These are phyloP conservation scores for Wickerhamomyces sydowiorum DNA, from an alignment of 805 yeast species.

Conservation along the genomic window DNA sequence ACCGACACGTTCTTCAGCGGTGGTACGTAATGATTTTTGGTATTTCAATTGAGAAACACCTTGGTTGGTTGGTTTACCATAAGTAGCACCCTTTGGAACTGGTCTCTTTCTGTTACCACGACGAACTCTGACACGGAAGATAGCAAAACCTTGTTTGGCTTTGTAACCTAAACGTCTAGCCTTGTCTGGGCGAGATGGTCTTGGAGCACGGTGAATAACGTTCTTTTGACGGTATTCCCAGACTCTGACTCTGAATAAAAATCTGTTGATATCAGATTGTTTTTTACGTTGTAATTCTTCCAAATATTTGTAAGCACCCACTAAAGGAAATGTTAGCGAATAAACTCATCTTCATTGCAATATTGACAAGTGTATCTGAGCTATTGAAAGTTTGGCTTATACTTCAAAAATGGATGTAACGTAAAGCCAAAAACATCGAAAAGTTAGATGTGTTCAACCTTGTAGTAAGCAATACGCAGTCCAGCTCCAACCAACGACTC, in stretches of 20 bases:
- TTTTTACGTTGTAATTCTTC: constrained; percentile 99
- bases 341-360: too few species aligned
- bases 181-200: constrained; percentile 99
- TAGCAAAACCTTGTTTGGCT: constrained; percentile 99
- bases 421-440: too few species aligned
- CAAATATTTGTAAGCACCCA: constrained; percentile 99
- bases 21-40: constrained; percentile 96
- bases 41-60: constrained; percentile 99
- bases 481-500: background rate
- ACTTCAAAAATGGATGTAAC: too few species aligned
- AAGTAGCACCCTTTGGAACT: constrained; percentile 99
- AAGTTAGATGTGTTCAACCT: too few species aligned
- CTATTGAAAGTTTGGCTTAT: too few species aligned
- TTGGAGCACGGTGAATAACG: constrained; percentile 97
- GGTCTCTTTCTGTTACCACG: constrained; percentile 99
- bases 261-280: constrained; percentile 99
- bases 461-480: too few species aligned
- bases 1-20: constrained; percentile 99
- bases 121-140: constrained; percentile 98
- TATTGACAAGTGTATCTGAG: too few species aligned
- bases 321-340: constrained; percentile 25
- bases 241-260: constrained; percentile 99
- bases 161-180: constrained; percentile 99
- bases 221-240: constrained; percentile 99
- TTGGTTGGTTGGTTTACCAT: constrained; percentile 99